phyloP scores from a whole-genome alignment of 1,284 basidiomycete genomes.

The Naganishia sp. region DNA sequence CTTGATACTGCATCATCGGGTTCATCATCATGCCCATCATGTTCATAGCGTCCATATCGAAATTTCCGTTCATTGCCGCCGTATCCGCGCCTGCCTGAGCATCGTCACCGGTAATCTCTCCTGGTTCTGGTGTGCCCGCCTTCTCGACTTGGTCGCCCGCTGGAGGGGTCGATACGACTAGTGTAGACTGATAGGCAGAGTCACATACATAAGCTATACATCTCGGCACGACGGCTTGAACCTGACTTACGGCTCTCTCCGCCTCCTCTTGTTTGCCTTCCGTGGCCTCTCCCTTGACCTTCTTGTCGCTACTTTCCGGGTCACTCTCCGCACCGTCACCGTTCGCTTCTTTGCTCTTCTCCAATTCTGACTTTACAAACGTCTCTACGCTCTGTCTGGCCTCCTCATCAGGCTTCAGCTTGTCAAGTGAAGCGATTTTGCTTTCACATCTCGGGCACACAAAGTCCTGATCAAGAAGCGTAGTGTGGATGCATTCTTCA shows the following conservation, averaged over 20 bases:
- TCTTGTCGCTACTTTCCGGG: slow-evolving; percentile 32
- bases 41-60: slow-evolving; percentile 28
- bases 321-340: slow-evolving; percentile 33
- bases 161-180: neutral
- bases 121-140: slow-evolving; percentile 25
- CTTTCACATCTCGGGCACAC: slow-evolving; percentile 83
- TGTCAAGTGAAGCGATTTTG: slow-evolving; percentile 81
- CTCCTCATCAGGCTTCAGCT: slow-evolving; percentile 74
- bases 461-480: slow-evolving; percentile 89
- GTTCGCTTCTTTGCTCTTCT: slow-evolving; percentile 71
- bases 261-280: neutral
- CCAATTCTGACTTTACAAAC: slow-evolving; percentile 80
- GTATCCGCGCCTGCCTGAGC: neutral
- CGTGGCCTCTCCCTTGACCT: slow-evolving; percentile 13
- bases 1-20: slow-evolving; percentile 39
- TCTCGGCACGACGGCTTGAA: neutral
- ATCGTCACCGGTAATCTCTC: slow-evolving; percentile 21
- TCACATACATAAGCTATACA: neutral
- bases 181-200: neutral
- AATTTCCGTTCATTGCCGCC: slow-evolving; percentile 12
- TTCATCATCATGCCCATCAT: slow-evolving; percentile 33
- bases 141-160: neutral
- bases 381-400: slow-evolving; percentile 72
- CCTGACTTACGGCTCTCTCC: slow-evolving; percentile 10
- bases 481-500: slow-evolving; percentile 90